Evolutionary conservation across 495 filamentous ascomycete genomes (phyloP).

Genomic region (Tetracladium marchalianum): DNA sequence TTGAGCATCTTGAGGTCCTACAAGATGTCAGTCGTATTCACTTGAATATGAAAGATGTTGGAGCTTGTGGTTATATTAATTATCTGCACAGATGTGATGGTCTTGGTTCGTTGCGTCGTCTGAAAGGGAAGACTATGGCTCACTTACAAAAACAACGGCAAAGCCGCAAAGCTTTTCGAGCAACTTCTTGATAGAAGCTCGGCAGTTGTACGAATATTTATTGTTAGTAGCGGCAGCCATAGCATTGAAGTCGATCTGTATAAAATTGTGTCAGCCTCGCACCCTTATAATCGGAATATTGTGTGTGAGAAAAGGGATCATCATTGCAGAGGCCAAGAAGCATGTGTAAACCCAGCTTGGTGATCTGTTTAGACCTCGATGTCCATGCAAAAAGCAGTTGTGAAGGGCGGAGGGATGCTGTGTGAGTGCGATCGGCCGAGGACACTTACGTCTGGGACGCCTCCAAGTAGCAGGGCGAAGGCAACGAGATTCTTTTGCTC

Average conservation of each 20-base stretch:
- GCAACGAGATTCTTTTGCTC: too few relatives aligned
- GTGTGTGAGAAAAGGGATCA: too few relatives aligned
- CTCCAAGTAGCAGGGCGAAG: too few relatives aligned
- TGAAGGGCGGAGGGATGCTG: background rate
- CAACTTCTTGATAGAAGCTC: constrained; percentile 6
- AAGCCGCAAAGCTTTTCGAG: constrained; percentile 8
- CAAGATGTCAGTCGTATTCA: background rate
- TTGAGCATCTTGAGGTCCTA: background rate
- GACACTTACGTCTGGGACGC: background rate
- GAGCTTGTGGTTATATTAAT: too few relatives aligned
- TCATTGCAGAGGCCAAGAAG: too few relatives aligned
- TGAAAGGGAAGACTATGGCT: too few relatives aligned
- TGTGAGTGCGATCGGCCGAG: background rate
- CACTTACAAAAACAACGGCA: too few relatives aligned
- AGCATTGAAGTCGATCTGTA: constrained; percentile 16
- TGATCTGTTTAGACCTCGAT: too few relatives aligned
- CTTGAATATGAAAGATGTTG: background rate
- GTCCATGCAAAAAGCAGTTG: too few relatives aligned
- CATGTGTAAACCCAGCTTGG: too few relatives aligned
- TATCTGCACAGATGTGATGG: too few relatives aligned
- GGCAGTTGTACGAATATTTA: constrained; percentile 16
- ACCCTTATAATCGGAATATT: background rate
- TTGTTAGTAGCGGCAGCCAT: constrained; percentile 6
- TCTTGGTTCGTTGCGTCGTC: too few relatives aligned
- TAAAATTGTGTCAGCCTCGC: background rate